phyloP scores from a whole-genome alignment of 2,329 filamentous ascomycete species.

The Fusarium albosuccineum region DNA sequence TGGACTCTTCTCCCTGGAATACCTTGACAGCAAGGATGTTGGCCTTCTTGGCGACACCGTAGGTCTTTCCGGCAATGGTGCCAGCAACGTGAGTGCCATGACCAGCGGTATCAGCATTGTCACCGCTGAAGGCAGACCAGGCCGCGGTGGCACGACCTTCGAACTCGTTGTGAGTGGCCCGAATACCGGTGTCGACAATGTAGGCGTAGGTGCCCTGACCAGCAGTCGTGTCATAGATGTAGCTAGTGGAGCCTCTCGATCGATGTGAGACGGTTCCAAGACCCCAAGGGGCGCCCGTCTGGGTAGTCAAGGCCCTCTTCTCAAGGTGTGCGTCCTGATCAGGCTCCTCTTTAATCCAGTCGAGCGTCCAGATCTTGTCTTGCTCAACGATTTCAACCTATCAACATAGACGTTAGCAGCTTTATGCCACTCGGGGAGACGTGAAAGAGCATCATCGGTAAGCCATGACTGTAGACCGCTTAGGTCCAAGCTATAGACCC shows the following conservation, averaged over 20 bases:
- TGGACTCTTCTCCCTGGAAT: constrained; percentile 49
- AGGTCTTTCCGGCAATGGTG: constrained; percentile 52
- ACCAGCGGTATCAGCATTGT: constrained; percentile 51
- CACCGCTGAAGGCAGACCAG: constrained; percentile 44
- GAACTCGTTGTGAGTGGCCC: constrained; percentile 65
- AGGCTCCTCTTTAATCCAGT: constrained; percentile 37
- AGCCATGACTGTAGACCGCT: too few relatives aligned
- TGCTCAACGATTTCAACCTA: constrained; percentile 50
- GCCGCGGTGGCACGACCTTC: constrained; percentile 61
- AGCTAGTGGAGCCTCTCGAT: constrained; percentile 48
- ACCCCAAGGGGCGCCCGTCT: constrained; percentile 49
- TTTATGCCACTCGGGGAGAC: too few relatives aligned
- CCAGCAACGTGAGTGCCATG: constrained; percentile 59
- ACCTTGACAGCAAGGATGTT: constrained; percentile 62
- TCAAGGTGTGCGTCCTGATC: constrained; percentile 27
- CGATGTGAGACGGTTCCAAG: constrained; percentile 52
- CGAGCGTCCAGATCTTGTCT: constrained; percentile 48
- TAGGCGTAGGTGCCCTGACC: constrained; percentile 66
- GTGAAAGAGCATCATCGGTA: too few relatives aligned
- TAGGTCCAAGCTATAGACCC: too few relatives aligned
- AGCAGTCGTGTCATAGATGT: constrained; percentile 64
- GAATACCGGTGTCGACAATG: constrained; percentile 74
- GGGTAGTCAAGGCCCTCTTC: constrained; percentile 48
- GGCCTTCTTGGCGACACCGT: constrained; percentile 59
- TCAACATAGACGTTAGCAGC: constrained; percentile 7